These are phyloP conservation scores for Magnusiomyces tetraspermus DNA, from an alignment of 1,139 yeast species.

Conservation along the genomic window DNA sequence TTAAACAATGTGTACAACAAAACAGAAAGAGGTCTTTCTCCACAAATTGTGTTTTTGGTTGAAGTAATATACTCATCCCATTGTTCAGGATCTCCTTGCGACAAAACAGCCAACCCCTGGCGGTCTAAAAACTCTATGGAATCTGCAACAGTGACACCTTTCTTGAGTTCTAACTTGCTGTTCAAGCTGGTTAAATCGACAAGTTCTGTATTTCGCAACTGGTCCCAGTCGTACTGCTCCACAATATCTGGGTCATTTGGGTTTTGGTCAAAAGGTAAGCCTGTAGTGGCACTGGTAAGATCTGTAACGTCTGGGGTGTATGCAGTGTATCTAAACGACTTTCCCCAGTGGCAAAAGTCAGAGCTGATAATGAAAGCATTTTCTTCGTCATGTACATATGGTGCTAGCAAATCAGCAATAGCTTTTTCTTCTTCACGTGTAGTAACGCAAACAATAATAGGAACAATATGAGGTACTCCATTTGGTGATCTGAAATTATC, in stretches of 20 bases:
- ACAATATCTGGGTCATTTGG: slow-evolving; percentile 16
- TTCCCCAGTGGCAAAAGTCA: slow-evolving; percentile 97
- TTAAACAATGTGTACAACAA: slow-evolving; percentile 42
- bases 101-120: slow-evolving; percentile 56
- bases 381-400: slow-evolving; percentile 45
- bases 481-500: slow-evolving; percentile 21
- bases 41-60: slow-evolving; percentile 90
- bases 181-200: slow-evolving; percentile 7
- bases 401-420: slow-evolving; percentile 43
- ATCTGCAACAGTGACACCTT: slow-evolving; percentile 45
- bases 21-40: slow-evolving; percentile 71
- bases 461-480: slow-evolving; percentile 46
- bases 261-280: slow-evolving; percentile 19
- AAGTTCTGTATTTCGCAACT: slow-evolving; percentile 3
- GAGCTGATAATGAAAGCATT: slow-evolving; percentile 75
- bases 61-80: slow-evolving; percentile 58
- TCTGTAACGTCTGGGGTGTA: slow-evolving; percentile 34
- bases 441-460: slow-evolving; percentile 68
- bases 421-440: slow-evolving; percentile 38
- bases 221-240: neutral
- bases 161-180: slow-evolving; percentile 14
- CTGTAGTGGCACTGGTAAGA: slow-evolving; percentile 11
- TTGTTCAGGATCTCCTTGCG: slow-evolving; percentile 42
- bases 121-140: slow-evolving; percentile 67
- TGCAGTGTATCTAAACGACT: slow-evolving; percentile 60